These are phyloP conservation scores for Borovskyia barvae DNA, from an alignment of 208 protist genomes.

Conservation along the genomic window DNA sequence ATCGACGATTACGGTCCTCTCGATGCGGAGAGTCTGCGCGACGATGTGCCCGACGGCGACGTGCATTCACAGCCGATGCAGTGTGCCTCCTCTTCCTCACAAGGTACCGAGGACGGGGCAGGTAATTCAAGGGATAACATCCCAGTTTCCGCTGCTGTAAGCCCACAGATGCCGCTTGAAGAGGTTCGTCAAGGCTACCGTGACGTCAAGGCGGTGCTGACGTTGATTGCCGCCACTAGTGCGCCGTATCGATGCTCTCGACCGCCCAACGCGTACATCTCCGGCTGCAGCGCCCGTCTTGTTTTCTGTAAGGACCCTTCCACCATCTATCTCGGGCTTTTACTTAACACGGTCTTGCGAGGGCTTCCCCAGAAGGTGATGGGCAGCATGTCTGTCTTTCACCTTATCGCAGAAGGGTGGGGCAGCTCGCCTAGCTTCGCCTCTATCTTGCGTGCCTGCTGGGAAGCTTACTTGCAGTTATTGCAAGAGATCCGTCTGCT, in stretches of 20 bases:
- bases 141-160: not conserved
- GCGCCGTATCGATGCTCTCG: conserved; percentile 62
- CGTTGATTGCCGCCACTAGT: conserved; percentile 44
- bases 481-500: conserved; percentile 22
- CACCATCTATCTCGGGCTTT: conserved; percentile 73
- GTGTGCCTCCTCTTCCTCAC: too few species aligned
- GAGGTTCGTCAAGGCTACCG: conserved; percentile 28
- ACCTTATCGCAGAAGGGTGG: conserved; percentile 71
- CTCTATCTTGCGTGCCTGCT: conserved; percentile 45
- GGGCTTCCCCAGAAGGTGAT: conserved; percentile 40
- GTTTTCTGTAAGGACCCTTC: conserved; percentile 72
- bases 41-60: too few species aligned
- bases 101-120: not conserved
- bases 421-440: conserved; percentile 44
- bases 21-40: not conserved
- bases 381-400: conserved; percentile 48
- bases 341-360: conserved; percentile 55
- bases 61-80: too few species aligned
- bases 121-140: not conserved
- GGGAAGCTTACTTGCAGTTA: conserved; percentile 34
- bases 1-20: conserved; percentile 1
- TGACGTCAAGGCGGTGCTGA: conserved; percentile 56
- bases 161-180: not conserved
- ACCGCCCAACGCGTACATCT: conserved; percentile 35
- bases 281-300: conserved; percentile 51